phyloP scores from a whole-genome alignment of 306 rosid species.

The Carpinus fangiana region DNA sequence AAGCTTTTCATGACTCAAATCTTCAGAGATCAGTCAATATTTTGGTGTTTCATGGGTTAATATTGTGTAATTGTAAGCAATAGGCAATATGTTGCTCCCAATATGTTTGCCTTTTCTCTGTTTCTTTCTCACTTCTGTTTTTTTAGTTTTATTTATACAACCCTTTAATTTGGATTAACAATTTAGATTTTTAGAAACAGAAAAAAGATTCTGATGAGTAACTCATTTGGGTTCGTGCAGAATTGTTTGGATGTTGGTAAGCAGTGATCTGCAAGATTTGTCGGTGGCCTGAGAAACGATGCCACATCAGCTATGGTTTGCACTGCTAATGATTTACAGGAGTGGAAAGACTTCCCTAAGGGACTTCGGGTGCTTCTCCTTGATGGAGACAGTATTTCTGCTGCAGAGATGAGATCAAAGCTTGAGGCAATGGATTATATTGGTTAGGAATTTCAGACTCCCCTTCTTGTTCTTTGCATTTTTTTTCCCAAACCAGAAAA shows the following conservation, averaged over 20 bases:
- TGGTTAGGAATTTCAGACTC: conserved; percentile 48
- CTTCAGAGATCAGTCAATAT: conserved; percentile 28
- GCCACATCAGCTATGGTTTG: conserved; percentile 99
- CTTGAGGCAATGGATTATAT: conserved; percentile 87
- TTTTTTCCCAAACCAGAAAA: conserved; percentile 25
- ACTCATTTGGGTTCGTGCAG: conserved; percentile 50
- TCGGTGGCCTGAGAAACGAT: conserved; percentile 66
- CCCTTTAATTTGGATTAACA: conserved; percentile 9
- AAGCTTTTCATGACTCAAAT: conserved; percentile 6
- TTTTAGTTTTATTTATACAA: neutral
- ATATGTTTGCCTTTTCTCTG: neutral
- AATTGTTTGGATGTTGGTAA: conserved; percentile 36
- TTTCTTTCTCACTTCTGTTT: neutral
- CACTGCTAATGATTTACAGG: conserved; percentile 86
- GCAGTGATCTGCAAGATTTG: conserved; percentile 32
- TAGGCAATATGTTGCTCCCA: conserved; percentile 19
- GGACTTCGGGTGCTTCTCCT: conserved; percentile 94
- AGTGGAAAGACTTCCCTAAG: conserved; percentile 94
- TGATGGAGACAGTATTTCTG: conserved; percentile 70
- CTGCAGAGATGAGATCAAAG: conserved; percentile 66
- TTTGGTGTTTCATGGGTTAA: conserved; percentile 24
- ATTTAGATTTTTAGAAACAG: conserved; percentile 32
- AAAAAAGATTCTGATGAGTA: conserved; percentile 22
- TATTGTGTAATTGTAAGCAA: conserved; percentile 18
- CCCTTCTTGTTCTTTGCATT: conserved; percentile 15